A percentile compares a stretch with the other conserved stretches of the same genome.
Conservation (phyloP, 2,329 filamentous ascomycete species). For the Pyricularia sp. region DNA sequence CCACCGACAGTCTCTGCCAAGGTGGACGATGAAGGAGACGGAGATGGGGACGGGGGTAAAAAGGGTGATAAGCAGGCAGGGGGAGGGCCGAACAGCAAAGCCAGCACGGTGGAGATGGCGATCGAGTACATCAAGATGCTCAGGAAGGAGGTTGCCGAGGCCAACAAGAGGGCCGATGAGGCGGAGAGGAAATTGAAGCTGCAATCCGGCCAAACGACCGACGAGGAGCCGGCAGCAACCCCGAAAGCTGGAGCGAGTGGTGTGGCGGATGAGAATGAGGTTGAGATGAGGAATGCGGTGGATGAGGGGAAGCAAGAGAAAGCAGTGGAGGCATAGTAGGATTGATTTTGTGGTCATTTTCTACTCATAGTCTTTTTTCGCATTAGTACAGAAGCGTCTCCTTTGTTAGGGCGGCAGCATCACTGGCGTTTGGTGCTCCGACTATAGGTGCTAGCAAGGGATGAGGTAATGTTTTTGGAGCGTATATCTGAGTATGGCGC, state of each 20-base stretch:
- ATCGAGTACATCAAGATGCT: slow-evolving; percentile 90
- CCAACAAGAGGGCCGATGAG: slow-evolving; percentile 52
- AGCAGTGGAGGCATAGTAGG: background rate
- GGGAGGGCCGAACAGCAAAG: slow-evolving; percentile 72
- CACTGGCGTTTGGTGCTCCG: background rate
- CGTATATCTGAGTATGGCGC: background rate
- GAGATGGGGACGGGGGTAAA: slow-evolving; percentile 32
- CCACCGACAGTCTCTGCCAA: slow-evolving; percentile 32
- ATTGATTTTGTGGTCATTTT: background rate
- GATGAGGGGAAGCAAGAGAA: background rate
- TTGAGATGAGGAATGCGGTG: background rate
- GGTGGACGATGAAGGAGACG: slow-evolving; percentile 29
- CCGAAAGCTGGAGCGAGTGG: background rate
- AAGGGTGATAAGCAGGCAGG: slow-evolving; percentile 28
- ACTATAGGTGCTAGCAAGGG: background rate
- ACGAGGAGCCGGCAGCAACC: background rate
- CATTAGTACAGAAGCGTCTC: background rate
- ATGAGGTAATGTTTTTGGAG: background rate
- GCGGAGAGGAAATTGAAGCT: slow-evolving; percentile 51
- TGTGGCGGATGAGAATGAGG: background rate
- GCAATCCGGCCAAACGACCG: slow-evolving; percentile 5
- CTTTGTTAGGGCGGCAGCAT: background rate
- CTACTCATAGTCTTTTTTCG: background rate
- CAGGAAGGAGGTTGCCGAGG: slow-evolving; percentile 61
- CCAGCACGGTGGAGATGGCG: slow-evolving; percentile 92